Evolutionary conservation across 371 early-diverging fungal species (phyloP).

Genomic region (Basidiobolus meristosporus): DNA sequence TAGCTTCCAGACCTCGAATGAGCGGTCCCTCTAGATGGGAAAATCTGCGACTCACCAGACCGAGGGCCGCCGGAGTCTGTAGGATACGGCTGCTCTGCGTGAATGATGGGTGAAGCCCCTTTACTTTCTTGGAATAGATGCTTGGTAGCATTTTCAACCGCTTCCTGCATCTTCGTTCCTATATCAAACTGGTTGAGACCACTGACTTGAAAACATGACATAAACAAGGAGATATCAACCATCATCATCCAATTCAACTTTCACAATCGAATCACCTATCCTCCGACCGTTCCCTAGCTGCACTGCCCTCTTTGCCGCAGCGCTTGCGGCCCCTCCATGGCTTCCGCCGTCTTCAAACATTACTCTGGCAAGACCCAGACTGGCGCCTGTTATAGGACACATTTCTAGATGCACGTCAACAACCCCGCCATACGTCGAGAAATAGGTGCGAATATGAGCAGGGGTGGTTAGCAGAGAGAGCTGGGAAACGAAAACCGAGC

Average conservation of each 20-base stretch:
- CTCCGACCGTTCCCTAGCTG: background rate
- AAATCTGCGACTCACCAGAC: too few species aligned
- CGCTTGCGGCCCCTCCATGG: background rate
- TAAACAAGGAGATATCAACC: background rate
- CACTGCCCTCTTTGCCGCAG: background rate
- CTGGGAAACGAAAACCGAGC: too few species aligned
- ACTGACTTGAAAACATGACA: background rate
- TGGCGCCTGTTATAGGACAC: conserved; percentile 19
- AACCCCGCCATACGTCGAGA: conserved; percentile 20
- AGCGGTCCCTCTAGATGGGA: too few species aligned
- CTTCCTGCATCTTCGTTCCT: background rate
- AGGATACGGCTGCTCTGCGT: too few species aligned
- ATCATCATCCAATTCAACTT: background rate
- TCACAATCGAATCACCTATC: background rate
- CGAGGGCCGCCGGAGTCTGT: too few species aligned
- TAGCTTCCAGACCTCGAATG: too few species aligned
- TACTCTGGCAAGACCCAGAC: conserved; percentile 20
- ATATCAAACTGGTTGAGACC: background rate
- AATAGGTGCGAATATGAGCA: conserved; percentile 8
- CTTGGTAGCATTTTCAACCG: too few species aligned
- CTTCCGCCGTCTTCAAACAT: conserved; percentile 6
- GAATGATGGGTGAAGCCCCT: too few species aligned
- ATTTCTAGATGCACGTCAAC: conserved; percentile 16
- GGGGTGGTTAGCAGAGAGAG: too few species aligned
- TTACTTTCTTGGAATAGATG: too few species aligned